Conservation (phyloP, 495 filamentous ascomycete species). For the Xylaria sp. region DNA sequence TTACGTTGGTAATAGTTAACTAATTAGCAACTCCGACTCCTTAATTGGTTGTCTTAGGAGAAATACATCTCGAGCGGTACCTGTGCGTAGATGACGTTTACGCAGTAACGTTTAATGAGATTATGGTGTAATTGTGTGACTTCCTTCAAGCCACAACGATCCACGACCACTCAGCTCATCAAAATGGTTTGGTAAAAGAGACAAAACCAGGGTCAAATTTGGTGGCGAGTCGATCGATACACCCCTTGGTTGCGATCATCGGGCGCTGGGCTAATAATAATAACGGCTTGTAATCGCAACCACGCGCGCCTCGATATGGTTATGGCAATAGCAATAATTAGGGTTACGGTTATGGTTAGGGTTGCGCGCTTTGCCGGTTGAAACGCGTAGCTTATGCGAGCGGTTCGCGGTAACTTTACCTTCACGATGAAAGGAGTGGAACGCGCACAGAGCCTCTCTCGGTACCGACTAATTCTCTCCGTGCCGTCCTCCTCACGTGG, state of each 20-base stretch:
- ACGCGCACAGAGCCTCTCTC: constrained; percentile 14
- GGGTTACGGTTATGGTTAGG: too few relatives aligned
- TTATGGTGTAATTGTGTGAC: neutral
- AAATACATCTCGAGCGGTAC: neutral
- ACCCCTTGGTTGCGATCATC: neutral
- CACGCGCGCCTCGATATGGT: neutral
- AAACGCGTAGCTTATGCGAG: neutral
- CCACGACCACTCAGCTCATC: constrained; percentile 4
- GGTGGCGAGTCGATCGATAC: constrained; percentile 3
- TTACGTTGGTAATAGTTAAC: constrained; percentile 19
- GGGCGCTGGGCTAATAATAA: neutral
- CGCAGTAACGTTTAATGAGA: too few relatives aligned
- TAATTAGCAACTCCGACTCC: neutral
- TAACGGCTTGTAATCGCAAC: neutral
- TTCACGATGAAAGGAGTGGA: neutral
- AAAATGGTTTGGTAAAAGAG: constrained; percentile 12
- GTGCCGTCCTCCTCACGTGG: neutral
- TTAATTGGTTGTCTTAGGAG: neutral
- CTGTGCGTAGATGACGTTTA: constrained; percentile 9
- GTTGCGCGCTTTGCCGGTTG: too few relatives aligned
- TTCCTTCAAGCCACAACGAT: neutral
- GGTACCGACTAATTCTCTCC: neutral
- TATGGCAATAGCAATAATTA: too few relatives aligned
- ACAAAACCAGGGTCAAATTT: neutral
- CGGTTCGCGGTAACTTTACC: neutral